Percentiles rank a stretch among this genome's conserved stretches.
These are phyloP conservation scores for Pelargonium nanum DNA, from an alignment of 345 rosid species.

Conservation along the genomic window DNA sequence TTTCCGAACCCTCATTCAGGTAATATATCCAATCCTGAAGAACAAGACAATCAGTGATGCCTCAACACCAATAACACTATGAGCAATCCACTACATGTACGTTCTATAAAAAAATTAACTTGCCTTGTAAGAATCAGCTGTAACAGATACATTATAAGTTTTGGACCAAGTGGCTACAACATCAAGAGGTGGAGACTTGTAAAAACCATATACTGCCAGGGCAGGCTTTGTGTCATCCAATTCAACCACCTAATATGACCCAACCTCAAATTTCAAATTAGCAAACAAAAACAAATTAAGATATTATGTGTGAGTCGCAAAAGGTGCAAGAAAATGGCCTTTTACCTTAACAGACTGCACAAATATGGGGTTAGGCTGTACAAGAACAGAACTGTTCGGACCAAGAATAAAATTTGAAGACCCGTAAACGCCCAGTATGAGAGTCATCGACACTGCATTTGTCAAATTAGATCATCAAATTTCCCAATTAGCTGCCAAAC, in stretches of 20 bases:
- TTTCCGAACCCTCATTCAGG: constrained; percentile 67
- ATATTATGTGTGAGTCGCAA: background rate
- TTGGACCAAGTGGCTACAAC: constrained; percentile 49
- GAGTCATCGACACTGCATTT: constrained; percentile 68
- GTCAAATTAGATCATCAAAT: background rate
- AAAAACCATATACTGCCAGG: constrained; percentile 49
- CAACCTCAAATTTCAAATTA: background rate
- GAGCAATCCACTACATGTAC: background rate
- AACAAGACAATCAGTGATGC: constrained; percentile 8
- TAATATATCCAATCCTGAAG: constrained; percentile 65
- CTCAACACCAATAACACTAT: constrained; percentile 6
- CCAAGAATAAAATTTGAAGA: constrained; percentile 49
- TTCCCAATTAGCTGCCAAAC: background rate
- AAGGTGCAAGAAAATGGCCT: background rate
- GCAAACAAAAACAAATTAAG: background rate
- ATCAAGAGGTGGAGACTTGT: constrained; percentile 59
- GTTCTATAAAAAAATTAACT: constrained; percentile 15
- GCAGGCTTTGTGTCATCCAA: constrained; percentile 40
- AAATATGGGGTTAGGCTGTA: constrained; percentile 62
- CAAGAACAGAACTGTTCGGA: constrained; percentile 56
- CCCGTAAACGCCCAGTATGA: constrained; percentile 84
- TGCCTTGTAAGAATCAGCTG: constrained; percentile 67
- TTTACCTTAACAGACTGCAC: constrained; percentile 72
- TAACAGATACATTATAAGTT: constrained; percentile 34
- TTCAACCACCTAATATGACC: constrained; percentile 40